Percentiles rank a stretch among this genome's conserved stretches.
Conservation (phyloP, 108 stramenopile species). For the Schizochytrium sp. region DNA sequence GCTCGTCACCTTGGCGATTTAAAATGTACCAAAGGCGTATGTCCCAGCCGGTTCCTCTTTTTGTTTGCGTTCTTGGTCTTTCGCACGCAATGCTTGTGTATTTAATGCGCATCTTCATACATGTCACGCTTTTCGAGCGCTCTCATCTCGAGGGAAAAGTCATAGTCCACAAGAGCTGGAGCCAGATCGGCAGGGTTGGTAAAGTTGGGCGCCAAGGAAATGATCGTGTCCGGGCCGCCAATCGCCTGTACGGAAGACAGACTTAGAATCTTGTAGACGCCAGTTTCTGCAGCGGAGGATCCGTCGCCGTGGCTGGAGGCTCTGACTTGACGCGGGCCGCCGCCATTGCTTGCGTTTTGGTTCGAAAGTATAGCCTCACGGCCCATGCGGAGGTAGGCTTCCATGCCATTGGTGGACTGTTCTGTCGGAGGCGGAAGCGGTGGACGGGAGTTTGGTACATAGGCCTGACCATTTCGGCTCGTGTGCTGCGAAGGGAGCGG, state of each 20-base stretch:
- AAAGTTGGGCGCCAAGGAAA: neutral
- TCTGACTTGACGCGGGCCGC: neutral
- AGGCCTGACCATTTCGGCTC: neutral
- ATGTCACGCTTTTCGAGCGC: neutral
- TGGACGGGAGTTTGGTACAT: neutral
- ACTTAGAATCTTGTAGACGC: neutral
- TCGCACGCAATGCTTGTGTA: too few species aligned
- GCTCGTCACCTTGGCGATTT: too few species aligned
- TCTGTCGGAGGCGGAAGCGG: neutral
- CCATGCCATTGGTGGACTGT: neutral
- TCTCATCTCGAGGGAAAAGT: neutral
- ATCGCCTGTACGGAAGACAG: neutral
- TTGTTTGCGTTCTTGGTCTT: too few species aligned
- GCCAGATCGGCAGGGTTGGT: neutral
- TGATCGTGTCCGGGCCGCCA: neutral
- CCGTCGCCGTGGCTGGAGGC: neutral
- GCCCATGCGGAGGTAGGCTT: neutral
- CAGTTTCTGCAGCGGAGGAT: neutral
- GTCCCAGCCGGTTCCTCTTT: too few species aligned
- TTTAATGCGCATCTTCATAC: too few species aligned
- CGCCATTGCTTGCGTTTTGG: too few species aligned
- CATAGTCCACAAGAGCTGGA: neutral
- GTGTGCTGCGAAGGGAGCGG: neutral
- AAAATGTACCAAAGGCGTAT: too few species aligned
- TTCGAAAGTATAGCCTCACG: neutral